Percentiles rank a stretch among this genome's conserved stretches.
Conservation (phyloP, 139 green algal genomes). For the Coelastrella sp. region DNA sequence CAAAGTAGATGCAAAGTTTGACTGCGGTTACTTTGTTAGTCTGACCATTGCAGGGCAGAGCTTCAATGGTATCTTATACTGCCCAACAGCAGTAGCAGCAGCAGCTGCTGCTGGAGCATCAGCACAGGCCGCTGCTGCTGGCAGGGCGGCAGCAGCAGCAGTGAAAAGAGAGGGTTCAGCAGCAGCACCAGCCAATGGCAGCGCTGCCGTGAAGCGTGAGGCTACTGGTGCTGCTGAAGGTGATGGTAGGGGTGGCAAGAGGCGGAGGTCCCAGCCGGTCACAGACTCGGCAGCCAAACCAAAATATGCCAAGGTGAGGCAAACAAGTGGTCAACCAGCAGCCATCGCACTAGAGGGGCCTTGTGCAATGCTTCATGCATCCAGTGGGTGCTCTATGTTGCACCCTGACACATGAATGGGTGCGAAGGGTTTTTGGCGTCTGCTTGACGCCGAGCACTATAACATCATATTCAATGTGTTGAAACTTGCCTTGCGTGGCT, state of each 20-base stretch:
- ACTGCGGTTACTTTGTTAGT: slow-evolving; percentile 50
- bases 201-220: background rate
- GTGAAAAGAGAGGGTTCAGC: background rate
- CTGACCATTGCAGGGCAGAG: slow-evolving; percentile 25
- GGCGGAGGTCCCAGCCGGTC: background rate
- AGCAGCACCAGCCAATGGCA: slow-evolving; percentile 26
- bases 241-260: slow-evolving; percentile 5
- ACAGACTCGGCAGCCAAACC: slow-evolving; percentile 7
- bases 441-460: no score
- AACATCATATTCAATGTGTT: no score
- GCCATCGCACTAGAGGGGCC: no score
- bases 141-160: background rate
- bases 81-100: slow-evolving; percentile 26
- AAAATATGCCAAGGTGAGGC: slow-evolving; percentile 42
- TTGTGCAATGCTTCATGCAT: no score
- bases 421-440: no score
- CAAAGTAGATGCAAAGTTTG: slow-evolving; percentile 42
- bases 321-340: no score
- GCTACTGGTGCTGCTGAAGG: background rate
- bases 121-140: background rate
- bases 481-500: no score
- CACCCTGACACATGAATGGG: no score
- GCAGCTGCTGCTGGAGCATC: slow-evolving; percentile 36
- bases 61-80: slow-evolving; percentile 44
- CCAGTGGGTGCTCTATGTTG: no score